Evolutionary conservation across 2,329 filamentous ascomycete species (phyloP), one percentile per base, ranked within the genome.

Genomic region (Hypomyces rosellus): DNA sequence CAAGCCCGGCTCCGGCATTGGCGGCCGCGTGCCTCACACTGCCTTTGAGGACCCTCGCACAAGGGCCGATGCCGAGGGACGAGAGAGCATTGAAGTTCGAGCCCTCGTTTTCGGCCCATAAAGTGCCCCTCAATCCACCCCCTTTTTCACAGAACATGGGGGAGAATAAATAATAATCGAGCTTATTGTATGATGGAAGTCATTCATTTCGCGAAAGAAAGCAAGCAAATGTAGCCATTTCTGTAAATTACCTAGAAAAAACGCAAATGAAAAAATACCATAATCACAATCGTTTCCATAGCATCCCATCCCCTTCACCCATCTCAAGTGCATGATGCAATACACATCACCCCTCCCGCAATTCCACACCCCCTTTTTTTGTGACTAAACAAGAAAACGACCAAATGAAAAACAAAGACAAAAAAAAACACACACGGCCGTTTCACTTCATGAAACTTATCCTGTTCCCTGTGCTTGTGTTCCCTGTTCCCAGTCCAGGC

Each of bases 21-120:
- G 77, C 14, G 80, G 81, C 0, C 66, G 79, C 45, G 70, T 81
- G 44, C 83, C 89, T 13, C 89, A 95, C 69, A 84, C 84, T 9
- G 89, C 89, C 1, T 96, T 96, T 68, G 73, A 77, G 37, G 86
- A 96, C 64, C 85, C 87, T 2, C 73, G 84, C 53, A 89, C 86
- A 1, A 79, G 82, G 3, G 70, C 75, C 15, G 86, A 84, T 42
- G 88, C 86, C 4, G 81, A 83, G 55, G 80, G 79, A 0, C 77
- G 90, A 57, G 88, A 95, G 74, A 95, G 89, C 64, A 95, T 96
- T 64, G 91, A 96, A 68, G 87, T 96, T 14, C 78, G 91, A 59
- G 84, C 88, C 34, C 73, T 96, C 66, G 86, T 96, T 0, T 95
- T 96, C 75, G 87, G 86, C 1, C 73, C 75, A 13, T 78, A 55